A percentile compares a stretch with the other conserved stretches of the same genome.
These are phyloP conservation scores for Panaeolus papilionaceus DNA, from an alignment of 768 basidiomycete species.

Conservation along the genomic window DNA sequence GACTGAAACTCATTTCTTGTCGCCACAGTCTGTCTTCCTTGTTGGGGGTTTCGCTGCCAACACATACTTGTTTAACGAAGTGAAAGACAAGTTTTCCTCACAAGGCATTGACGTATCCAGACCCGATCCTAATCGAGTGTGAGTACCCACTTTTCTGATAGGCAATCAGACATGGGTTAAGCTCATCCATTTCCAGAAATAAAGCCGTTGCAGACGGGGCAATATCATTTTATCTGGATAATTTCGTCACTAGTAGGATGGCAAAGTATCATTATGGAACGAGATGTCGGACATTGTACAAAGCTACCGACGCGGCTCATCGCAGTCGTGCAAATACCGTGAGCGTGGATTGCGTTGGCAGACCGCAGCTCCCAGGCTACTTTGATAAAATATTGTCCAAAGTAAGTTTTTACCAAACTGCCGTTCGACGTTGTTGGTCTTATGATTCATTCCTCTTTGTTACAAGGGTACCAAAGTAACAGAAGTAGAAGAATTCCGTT, in stretches of 20 bases:
- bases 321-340: too few species aligned
- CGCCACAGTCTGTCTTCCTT: slow-evolving; percentile 44
- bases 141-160: slow-evolving; percentile 22
- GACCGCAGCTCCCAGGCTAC: slow-evolving; percentile 5
- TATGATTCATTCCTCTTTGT: too few species aligned
- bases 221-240: slow-evolving; percentile 30
- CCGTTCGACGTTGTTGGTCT: too few species aligned
- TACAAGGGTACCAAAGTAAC: too few species aligned
- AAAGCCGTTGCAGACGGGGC: slow-evolving; percentile 35
- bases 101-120: slow-evolving; percentile 45
- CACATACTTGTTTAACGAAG: slow-evolving; percentile 50
- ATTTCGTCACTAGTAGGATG: slow-evolving; percentile 26
- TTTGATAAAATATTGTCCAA: background rate
- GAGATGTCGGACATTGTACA: too few species aligned
- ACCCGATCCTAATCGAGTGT: slow-evolving; percentile 55
- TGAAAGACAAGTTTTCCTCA: slow-evolving; percentile 42
- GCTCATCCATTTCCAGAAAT: slow-evolving; percentile 25
- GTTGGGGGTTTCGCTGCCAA: slow-evolving; percentile 63
- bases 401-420: too few species aligned
- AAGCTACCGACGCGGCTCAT: too few species aligned
- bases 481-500: too few species aligned
- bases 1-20: slow-evolving; percentile 31
- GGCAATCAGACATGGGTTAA: slow-evolving; percentile 32
- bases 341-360: too few species aligned
- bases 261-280: slow-evolving; percentile 17